A percentile compares a stretch with the other conserved stretches of the same genome.
Conservation (phyloP, 345 rosid species). For the Linum trigynum region DNA sequence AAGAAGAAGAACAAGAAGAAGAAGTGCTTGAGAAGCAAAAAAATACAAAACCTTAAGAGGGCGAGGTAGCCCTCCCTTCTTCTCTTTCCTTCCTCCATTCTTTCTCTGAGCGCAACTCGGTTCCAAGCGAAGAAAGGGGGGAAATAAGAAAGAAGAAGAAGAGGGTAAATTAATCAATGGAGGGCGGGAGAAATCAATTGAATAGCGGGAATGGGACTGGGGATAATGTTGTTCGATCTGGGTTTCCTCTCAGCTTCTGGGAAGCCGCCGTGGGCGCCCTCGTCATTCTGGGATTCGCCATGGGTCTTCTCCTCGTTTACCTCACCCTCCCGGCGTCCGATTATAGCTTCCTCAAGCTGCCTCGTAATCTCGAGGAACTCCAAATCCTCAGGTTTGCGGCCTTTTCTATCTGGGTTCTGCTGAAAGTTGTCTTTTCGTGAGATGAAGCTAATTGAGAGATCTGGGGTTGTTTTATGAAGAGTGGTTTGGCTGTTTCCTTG, state of each 20-base stretch:
- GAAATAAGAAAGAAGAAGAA: neutral
- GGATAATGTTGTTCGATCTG: slow-evolving; percentile 19
- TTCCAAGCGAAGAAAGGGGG: neutral
- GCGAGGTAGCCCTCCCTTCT: neutral
- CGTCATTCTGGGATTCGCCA: slow-evolving; percentile 47
- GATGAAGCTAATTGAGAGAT: neutral
- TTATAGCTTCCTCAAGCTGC: slow-evolving; percentile 90
- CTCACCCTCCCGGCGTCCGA: slow-evolving; percentile 86
- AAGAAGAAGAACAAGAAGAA: neutral
- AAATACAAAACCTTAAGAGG: neutral
- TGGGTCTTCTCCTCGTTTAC: slow-evolving; percentile 60
- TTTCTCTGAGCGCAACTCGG: neutral
- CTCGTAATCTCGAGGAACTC: slow-evolving; percentile 77
- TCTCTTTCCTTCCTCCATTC: neutral
- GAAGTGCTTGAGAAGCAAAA: neutral
- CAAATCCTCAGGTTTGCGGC: slow-evolving; percentile 64
- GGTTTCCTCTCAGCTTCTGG: slow-evolving; percentile 49
- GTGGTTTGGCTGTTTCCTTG: neutral
- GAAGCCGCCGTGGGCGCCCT: slow-evolving; percentile 52
- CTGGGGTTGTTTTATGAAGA: neutral
- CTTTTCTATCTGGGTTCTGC: neutral
- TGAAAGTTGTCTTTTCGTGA: neutral
- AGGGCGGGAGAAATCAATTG: slow-evolving; percentile 5
- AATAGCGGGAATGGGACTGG: slow-evolving; percentile 12
- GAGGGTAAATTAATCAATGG: slow-evolving; percentile 2